Base-by-base conservation (phyloP, 257 asterid genomes). In the Nicotiana knightiana region DNA sequence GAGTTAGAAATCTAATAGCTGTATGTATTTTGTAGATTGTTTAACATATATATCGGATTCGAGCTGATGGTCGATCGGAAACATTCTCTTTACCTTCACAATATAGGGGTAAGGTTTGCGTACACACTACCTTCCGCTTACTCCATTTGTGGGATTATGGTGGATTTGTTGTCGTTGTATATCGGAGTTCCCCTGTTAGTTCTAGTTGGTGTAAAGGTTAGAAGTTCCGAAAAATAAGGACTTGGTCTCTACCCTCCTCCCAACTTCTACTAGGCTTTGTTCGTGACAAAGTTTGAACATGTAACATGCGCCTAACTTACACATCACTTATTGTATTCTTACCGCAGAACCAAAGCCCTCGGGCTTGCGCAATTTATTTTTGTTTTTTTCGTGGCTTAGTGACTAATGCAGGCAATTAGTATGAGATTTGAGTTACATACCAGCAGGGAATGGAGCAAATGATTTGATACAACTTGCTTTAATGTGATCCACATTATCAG, bases 401-500 rank as follows among this genome's bases (percentile, higher is more conserved):
- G 57, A 48, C 1, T 48, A 48, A 48, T 46, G 2, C 3, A 12
- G 17, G 26, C 39, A 15, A 51, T 1, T 11, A 0, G 0, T 24
- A 24, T 24, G 1, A 13, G 24, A 2, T 7, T 51, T 48, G 28
- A 75, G 59, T 9, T 75, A 51, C 63, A 70, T 92, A 96, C 99
- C 98, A 9, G 85, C 11, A 48, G 99, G 99, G 82, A 96, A 96
- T 39, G 99, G 98, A 63, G 96, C 98, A 76, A 89, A 96, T 24
- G 99, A 96, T 79, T 94, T 94, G 6, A 92, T 88, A 77, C 99
- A 96, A 89, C 97, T 91, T 35, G 94, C 87, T 86, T 96, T 96
- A 1, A 90, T 82, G 43, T 88, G 86, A 67, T 78, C 87, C 80
- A 90, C 93, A 89, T 89, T 76, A 85, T 96, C 99, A 37, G 98